phyloP scores from a whole-genome alignment of 371 early-diverging fungal genomes.

The Chytridiales sp. region DNA sequence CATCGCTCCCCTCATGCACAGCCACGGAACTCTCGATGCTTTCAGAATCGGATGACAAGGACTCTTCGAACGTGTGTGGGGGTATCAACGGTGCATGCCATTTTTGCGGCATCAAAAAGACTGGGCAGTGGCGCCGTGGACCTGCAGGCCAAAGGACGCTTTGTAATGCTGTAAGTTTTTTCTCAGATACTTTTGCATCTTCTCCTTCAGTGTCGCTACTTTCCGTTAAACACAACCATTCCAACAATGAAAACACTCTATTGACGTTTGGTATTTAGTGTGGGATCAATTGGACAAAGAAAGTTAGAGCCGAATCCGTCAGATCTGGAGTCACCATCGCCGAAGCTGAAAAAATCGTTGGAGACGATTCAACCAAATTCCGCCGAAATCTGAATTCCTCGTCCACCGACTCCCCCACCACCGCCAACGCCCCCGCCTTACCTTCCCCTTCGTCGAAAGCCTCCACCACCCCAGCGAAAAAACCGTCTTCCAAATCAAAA shows the following conservation, averaged over 20 bases:
- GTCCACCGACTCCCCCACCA: too few species aligned
- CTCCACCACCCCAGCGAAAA: too few species aligned
- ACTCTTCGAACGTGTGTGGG: not conserved
- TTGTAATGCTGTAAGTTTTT: too few species aligned
- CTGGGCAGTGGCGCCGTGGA: conserved; percentile 90
- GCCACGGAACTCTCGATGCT: not conserved
- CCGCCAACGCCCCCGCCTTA: too few species aligned
- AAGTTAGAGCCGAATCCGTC: conserved; percentile 21
- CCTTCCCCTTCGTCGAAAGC: too few species aligned
- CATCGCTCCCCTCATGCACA: not conserved
- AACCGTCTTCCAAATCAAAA: too few species aligned
- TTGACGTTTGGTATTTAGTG: conserved; percentile 10
- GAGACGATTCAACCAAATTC: conserved; percentile 18
- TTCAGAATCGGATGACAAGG: not conserved
- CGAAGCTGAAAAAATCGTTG: conserved; percentile 26
- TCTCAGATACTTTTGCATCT: conserved; percentile 61
- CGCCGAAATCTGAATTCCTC: too few species aligned
- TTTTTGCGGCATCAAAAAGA: conserved; percentile 76
- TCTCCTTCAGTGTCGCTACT: too few species aligned
- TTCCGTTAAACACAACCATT: not conserved
- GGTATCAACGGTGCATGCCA: conserved; percentile 43
- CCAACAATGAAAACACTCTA: not conserved
- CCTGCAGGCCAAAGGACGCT: conserved; percentile 82
- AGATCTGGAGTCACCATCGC: conserved; percentile 6
- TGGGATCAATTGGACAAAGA: conserved; percentile 34